Evolutionary conservation across 495 filamentous ascomycete genomes (phyloP).

Genomic region (Daldinia decipiens): DNA sequence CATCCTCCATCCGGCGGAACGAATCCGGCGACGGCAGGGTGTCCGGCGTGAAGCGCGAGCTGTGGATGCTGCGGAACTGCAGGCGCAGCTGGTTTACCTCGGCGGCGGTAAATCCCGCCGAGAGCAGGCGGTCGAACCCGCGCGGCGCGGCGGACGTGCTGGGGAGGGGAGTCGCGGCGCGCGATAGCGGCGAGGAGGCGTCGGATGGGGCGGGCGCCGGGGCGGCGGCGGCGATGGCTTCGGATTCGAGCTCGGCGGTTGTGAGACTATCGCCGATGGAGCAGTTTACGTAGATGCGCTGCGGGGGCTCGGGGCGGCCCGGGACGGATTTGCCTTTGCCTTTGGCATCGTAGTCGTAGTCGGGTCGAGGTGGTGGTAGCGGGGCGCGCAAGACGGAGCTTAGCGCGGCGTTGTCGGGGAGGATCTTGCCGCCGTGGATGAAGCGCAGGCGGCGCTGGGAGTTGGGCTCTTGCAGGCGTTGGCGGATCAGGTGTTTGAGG

Average conservation of each 20-base stretch:
- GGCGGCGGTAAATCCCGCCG: slow-evolving; percentile 78
- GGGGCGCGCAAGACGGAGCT: slow-evolving; percentile 70
- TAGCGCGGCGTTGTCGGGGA: slow-evolving; percentile 75
- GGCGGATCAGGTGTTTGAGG: slow-evolving; percentile 83
- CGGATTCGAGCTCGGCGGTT: slow-evolving; percentile 71
- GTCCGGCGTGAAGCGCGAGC: slow-evolving; percentile 80
- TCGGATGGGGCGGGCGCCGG: slow-evolving; percentile 24
- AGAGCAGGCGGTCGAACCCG: slow-evolving; percentile 88
- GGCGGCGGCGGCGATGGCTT: slow-evolving; percentile 65
- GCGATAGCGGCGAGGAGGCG: slow-evolving; percentile 3
- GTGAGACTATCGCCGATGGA: slow-evolving; percentile 81
- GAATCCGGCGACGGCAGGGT: slow-evolving; percentile 75
- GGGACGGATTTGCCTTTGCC: slow-evolving; percentile 64
- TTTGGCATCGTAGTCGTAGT: slow-evolving; percentile 44
- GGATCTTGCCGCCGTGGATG: slow-evolving; percentile 86
- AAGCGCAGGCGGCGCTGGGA: slow-evolving; percentile 77
- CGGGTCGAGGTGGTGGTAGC: slow-evolving; percentile 53
- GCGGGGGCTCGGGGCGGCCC: slow-evolving; percentile 43
- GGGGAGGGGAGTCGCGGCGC: slow-evolving; percentile 14
- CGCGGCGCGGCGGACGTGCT: slow-evolving; percentile 72
- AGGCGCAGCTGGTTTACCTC: slow-evolving; percentile 85
- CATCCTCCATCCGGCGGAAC: slow-evolving; percentile 77
- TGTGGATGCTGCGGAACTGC: slow-evolving; percentile 84
- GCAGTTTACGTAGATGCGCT: slow-evolving; percentile 86
- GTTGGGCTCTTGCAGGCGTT: slow-evolving; percentile 69